A percentile compares a stretch with the other conserved stretches of the same genome.
Conservation (phyloP, 805 yeast genomes). For the Zygoascus ofunaensis region DNA sequence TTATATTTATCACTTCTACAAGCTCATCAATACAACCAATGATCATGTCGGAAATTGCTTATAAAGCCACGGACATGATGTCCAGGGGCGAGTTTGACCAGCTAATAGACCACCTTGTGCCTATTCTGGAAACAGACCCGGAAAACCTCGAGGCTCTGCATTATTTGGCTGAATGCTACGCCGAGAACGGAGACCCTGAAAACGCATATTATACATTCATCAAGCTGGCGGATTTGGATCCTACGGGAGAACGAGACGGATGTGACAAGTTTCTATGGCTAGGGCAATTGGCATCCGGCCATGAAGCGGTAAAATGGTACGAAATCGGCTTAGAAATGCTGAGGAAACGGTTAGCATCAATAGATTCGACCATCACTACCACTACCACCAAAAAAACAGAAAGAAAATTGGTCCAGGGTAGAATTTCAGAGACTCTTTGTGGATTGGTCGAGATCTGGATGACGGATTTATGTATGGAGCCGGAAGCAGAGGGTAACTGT, state of each 20-base stretch:
- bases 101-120: slow-evolving; percentile 42
- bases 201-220: slow-evolving; percentile 58
- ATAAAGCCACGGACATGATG: slow-evolving; percentile 37
- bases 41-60: slow-evolving; percentile 7
- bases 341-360: slow-evolving; percentile 30
- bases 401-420: slow-evolving; percentile 29
- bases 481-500: slow-evolving; percentile 75
- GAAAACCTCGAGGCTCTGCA: slow-evolving; percentile 20
- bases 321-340: slow-evolving; percentile 54
- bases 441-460: slow-evolving; percentile 85
- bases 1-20: background rate
- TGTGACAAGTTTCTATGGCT: slow-evolving; percentile 74
- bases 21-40: background rate
- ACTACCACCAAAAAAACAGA: slow-evolving; percentile 15
- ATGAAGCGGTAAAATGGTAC: slow-evolving; percentile 55
- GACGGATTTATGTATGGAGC: slow-evolving; percentile 96
- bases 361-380: background rate
- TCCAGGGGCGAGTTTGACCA: slow-evolving; percentile 43
- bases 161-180: slow-evolving; percentile 59
- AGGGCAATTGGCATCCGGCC: slow-evolving; percentile 86
- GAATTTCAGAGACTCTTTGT: slow-evolving; percentile 67
- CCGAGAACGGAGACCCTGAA: slow-evolving; percentile 75
- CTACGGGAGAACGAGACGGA: slow-evolving; percentile 52
- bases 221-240: slow-evolving; percentile 59
- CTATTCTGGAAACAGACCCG: slow-evolving; percentile 16